Evolutionary conservation across 2,329 filamentous ascomycete genomes (phyloP).

Genomic region (Arthrobotrys megalospora): DNA sequence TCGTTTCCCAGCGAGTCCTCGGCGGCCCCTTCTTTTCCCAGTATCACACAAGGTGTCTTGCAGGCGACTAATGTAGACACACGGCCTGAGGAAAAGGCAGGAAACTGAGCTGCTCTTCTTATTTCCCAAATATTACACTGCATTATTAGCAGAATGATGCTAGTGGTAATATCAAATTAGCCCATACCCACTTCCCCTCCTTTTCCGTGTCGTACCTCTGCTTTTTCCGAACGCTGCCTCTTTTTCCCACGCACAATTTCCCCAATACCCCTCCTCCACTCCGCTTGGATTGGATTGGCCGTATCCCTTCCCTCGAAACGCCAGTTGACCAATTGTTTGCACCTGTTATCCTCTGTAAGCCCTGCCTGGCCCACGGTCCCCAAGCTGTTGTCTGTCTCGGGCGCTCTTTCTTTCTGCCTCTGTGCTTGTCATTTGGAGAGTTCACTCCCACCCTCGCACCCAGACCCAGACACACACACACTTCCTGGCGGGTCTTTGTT

Average conservation of each 20-base stretch:
- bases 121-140: conserved; percentile 58
- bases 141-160: conserved; percentile 52
- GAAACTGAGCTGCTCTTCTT: conserved; percentile 17
- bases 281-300: conserved; percentile 57
- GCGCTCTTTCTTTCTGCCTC: conserved; percentile 40
- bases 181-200: conserved; percentile 57
- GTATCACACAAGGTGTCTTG: conserved; percentile 51
- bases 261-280: conserved; percentile 58
- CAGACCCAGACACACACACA: conserved; percentile 47
- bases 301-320: conserved; percentile 60
- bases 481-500: conserved; percentile 53
- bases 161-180: conserved; percentile 60
- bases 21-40: conserved; percentile 34
- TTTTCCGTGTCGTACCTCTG: conserved; percentile 58
- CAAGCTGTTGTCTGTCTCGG: conserved; percentile 53
- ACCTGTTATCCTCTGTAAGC: conserved; percentile 60
- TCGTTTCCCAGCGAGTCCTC: not conserved
- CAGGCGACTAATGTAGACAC: conserved; percentile 42
- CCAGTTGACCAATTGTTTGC: conserved; percentile 59
- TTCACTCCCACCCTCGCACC: conserved; percentile 30
- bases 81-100: conserved; percentile 30
- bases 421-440: conserved; percentile 29
- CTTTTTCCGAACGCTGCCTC: conserved; percentile 27
- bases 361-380: conserved; percentile 59
- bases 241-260: conserved; percentile 48